Percentiles rank a stretch among this genome's conserved stretches.
phyloP scores from a whole-genome alignment of 495 filamentous ascomycete genomes.

The Lepraria neglecta region DNA sequence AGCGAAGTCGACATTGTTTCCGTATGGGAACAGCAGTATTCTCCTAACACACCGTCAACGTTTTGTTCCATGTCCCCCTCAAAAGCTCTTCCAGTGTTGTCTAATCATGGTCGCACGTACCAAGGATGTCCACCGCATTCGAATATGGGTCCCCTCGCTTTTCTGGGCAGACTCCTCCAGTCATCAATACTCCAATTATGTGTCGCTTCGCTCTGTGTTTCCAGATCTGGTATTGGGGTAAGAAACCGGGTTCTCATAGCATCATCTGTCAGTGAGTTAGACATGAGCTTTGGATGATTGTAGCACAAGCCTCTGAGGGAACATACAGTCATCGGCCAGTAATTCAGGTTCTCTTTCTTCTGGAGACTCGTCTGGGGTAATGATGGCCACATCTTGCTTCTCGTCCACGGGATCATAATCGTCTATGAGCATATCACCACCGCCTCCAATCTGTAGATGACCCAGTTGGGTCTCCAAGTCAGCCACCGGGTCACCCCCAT shows the following conservation, averaged over 20 bases:
- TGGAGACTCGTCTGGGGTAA: conserved; percentile 60
- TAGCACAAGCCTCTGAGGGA: not conserved
- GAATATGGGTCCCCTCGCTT: conserved; percentile 83
- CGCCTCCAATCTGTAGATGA: conserved; percentile 66
- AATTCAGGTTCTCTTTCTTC: conserved; percentile 48
- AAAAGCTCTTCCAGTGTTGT: not conserved
- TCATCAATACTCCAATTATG: conserved; percentile 81
- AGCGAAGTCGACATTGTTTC: conserved; percentile 84
- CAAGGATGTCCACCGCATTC: conserved; percentile 82
- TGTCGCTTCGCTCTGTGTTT: conserved; percentile 59
- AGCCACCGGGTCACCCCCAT: conserved; percentile 24
- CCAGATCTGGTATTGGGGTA: conserved; percentile 64
- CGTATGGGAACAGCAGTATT: conserved; percentile 88
- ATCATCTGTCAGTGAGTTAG: conserved; percentile 50
- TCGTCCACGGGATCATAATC: conserved; percentile 60
- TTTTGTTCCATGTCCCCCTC: not conserved
- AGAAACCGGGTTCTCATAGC: conserved; percentile 78
- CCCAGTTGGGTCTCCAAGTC: conserved; percentile 32
- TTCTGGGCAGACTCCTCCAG: conserved; percentile 67
- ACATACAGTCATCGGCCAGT: conserved; percentile 68
- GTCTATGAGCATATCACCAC: conserved; percentile 62
- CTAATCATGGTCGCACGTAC: conserved; percentile 42
- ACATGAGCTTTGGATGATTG: not conserved
- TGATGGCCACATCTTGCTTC: conserved; percentile 76
- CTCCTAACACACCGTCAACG: conserved; percentile 25